phyloP scores from a whole-genome alignment of 164 flowering plant genomes.

The Chloranthus sessilifolius region DNA sequence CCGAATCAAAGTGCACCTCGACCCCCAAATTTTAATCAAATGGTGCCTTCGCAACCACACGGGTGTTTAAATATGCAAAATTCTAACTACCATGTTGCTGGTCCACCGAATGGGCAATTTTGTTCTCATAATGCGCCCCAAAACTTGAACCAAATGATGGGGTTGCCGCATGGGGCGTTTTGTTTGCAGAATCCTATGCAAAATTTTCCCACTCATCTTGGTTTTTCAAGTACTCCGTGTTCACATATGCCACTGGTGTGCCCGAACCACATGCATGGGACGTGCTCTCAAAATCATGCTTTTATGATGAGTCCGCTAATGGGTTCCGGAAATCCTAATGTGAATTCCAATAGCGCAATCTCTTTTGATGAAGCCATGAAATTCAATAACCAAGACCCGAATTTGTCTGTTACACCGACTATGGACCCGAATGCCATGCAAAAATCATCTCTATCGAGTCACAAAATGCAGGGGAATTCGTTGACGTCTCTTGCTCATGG shows the following conservation, averaged over 20 bases:
- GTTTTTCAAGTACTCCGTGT: constrained; percentile 5
- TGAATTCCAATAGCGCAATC: too few species aligned
- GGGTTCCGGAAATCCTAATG: constrained; percentile 7
- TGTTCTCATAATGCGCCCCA: constrained; percentile 2
- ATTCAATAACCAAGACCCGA: constrained; percentile 4
- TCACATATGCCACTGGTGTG: constrained; percentile 2
- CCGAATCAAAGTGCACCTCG: constrained; percentile 1
- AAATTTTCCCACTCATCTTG: constrained; percentile 8
- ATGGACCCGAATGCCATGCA: constrained; percentile 9
- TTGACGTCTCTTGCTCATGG: constrained; percentile 2
- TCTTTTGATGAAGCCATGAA: constrained; percentile 7
- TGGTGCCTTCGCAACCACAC: constrained; percentile 5
- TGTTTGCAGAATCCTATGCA: neutral
- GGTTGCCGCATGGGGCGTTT: constrained; percentile 7
- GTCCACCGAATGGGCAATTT: constrained; percentile 4
- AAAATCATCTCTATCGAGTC: neutral
- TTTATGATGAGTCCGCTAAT: constrained; percentile 11
- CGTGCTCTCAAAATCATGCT: constrained; percentile 2
- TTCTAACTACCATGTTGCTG: too few species aligned
- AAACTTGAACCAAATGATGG: constrained; percentile 8
- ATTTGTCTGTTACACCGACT: constrained; percentile 1
- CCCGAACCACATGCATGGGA: constrained; percentile 3
- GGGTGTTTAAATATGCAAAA: neutral
- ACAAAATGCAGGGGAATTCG: neutral
- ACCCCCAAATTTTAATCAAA: too few species aligned